Evolutionary conservation across 208 protist species (phyloP).

Genomic region (Trichomonas vaginalis): DNA sequence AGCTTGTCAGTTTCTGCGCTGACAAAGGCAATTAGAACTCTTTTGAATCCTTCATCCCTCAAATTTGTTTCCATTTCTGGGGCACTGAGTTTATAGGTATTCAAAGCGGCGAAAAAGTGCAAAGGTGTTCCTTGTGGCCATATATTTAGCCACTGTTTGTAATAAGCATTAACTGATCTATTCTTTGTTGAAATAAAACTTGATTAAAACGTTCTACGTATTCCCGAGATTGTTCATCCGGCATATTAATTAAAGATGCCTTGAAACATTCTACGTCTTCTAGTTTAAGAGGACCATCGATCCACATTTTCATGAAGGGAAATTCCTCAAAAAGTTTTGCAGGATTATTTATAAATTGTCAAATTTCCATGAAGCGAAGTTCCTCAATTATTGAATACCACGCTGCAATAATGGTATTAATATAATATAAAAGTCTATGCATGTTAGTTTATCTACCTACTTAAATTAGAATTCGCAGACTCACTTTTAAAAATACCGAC

Average conservation of each 20-base stretch:
- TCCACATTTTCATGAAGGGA: too few relatives aligned
- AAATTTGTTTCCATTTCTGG: neutral
- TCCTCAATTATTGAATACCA: too few relatives aligned
- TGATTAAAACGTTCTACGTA: neutral
- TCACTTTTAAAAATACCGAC: too few relatives aligned
- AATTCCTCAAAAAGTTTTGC: too few relatives aligned
- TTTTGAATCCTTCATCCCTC: neutral
- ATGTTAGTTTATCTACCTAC: too few relatives aligned
- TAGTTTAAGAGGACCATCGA: neutral
- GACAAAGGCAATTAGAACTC: neutral
- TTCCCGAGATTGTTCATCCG: neutral
- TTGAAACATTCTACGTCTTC: neutral
- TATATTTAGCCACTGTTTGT: neutral
- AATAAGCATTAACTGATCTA: neutral
- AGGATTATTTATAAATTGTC: too few relatives aligned
- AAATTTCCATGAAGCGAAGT: too few relatives aligned
- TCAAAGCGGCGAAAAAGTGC: neutral
- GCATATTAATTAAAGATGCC: neutral
- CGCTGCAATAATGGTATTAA: too few relatives aligned
- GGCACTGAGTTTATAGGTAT: neutral
- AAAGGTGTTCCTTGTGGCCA: neutral
- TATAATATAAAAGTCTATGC: too few relatives aligned
- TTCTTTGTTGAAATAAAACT: neutral
- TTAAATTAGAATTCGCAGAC: too few relatives aligned
- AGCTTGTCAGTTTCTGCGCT: neutral